Base-by-base conservation (phyloP, 2,329 filamentous ascomycete species). In the Mariannaea elegans region DNA sequence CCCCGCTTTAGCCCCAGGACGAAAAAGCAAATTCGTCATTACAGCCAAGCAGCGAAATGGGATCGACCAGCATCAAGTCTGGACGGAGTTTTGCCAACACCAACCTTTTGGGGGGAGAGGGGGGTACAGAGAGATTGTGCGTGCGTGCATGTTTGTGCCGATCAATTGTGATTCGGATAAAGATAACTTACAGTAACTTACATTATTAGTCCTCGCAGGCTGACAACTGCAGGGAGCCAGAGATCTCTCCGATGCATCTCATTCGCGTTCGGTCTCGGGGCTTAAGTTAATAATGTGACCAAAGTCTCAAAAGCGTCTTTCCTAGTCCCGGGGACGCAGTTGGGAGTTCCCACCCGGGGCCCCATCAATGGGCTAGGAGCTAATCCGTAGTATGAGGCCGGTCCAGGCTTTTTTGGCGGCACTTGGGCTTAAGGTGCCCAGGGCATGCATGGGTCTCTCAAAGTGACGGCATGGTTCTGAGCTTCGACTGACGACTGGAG, bases 381-480 rank as follows among this genome's bases (percentile, higher is more conserved):
- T 61, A 65, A 47, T n/a, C n/a, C n/a, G n/a, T n/a, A n/a, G n/a
- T 13, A 24, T n/a, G 18, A 44, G 49, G 24, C 56, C 49, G 49
- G 48, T 31, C 50, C 32, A 54, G 50, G 32, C 42, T 31, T 56
- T 67, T 7, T 8, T 36, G 66, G 67, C 62, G 67, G 65, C 59
- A 65, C 60, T 70, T 46, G 42, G 52, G 42, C 32, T 42, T 61
- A 64, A 6, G 56, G 60, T 52, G 49, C 24, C 64, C 47, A 65
- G 64, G 66, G 56, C 14, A 34, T 31, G 48, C 24, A 27, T 6
- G 24, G 24, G 44, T 36, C 36, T 10, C 50, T 31, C 36, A 18
- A 41, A 52, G 66, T 69, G 67, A 70, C 67, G 67, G 65, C 67
- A 70, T 60, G 63, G 62, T 53, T 46, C 50, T 36, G 52, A 58